Evolutionary conservation across 257 asterid genomes (phyloP), one percentile per base, ranked within the genome.

Genomic region (Penstemon barbatus): DNA sequence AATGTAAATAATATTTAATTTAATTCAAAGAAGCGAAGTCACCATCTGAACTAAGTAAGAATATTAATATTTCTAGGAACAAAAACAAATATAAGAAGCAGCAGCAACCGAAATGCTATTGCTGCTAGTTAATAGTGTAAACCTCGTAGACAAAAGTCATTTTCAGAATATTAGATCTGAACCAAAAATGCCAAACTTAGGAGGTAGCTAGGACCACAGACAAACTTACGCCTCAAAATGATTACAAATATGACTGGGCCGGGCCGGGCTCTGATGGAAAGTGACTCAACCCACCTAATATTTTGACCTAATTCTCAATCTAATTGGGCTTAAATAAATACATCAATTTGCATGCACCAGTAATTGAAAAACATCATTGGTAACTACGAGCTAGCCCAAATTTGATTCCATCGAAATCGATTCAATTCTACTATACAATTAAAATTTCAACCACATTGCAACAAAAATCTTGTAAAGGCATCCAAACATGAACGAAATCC

Each of bases 401-500:
- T 25, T 25, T 25, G 33, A 25, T 2, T 15, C 18, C 18, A 15
- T 15, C 18, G 33, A 25, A 25, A 25, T 25, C 33, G 2, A 25
- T 25, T 25, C 33, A 25, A 25, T 25, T 25, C 3, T 7, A n/a
- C 57, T 62, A 66, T 63, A 48, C 49, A 83, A n/a, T n/a, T n/a
- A n/a, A 68, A 44, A 66, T 66, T 12, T 57, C 66, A 51, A 80
- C 18, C 18, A 82, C 36, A 4, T 76, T 66, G 42, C 62, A 61
- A 12, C 75, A 82, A 15, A 78, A 67, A 41, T 57, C 79, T 13
- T 63, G 52, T 1, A 81, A 38, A 0, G 82, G 80, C 40, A 63
- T 43, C 50, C 64, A 57, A 9, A 69, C 68, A 77, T 0, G 82
- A 81, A 44, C 54, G 25, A 4, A 75, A 58, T 9, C 61, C 70